Conservation (phyloP, 1,284 basidiomycete genomes). For the Gomphus bonarii region DNA sequence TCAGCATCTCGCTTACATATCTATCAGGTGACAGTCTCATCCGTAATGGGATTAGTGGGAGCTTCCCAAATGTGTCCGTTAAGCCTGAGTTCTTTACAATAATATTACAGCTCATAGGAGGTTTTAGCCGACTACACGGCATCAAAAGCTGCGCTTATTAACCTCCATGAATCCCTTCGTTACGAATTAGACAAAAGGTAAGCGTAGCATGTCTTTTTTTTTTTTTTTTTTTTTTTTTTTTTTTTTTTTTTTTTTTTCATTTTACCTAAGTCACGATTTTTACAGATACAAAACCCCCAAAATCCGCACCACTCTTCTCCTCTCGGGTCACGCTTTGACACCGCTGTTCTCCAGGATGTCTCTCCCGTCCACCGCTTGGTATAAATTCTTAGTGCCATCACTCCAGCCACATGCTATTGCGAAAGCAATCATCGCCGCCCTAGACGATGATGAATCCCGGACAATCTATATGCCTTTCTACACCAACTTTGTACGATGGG, state of each 20-base stretch:
- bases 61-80: conserved; percentile 65
- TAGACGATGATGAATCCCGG: conserved; percentile 70
- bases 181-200: conserved; percentile 75
- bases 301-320: conserved; percentile 74
- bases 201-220: conserved; percentile 12
- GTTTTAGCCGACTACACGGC: conserved; percentile 74
- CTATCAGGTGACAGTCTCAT: conserved; percentile 66
- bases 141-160: conserved; percentile 75
- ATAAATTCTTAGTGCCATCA: conserved; percentile 67
- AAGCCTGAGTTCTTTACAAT: conserved; percentile 21
- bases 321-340: conserved; percentile 68
- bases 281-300: conserved; percentile 58
- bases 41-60: conserved; percentile 68
- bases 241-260: conserved; percentile 10
- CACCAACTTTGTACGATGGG: conserved; percentile 44
- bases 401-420: conserved; percentile 66
- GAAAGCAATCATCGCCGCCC: conserved; percentile 65
- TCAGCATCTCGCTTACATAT: not conserved
- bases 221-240: conserved; percentile 5
- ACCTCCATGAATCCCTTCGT: conserved; percentile 70
- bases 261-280: conserved; percentile 12
- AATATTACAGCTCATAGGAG: not conserved
- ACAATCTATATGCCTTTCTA: conserved; percentile 69
- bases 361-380: conserved; percentile 40
- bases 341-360: conserved; percentile 57